Evolutionary conservation across 371 early-diverging fungal genomes (phyloP), one percentile per base, ranked within the genome.

Genomic region (Thermomucor indicae-seudaticae): DNA sequence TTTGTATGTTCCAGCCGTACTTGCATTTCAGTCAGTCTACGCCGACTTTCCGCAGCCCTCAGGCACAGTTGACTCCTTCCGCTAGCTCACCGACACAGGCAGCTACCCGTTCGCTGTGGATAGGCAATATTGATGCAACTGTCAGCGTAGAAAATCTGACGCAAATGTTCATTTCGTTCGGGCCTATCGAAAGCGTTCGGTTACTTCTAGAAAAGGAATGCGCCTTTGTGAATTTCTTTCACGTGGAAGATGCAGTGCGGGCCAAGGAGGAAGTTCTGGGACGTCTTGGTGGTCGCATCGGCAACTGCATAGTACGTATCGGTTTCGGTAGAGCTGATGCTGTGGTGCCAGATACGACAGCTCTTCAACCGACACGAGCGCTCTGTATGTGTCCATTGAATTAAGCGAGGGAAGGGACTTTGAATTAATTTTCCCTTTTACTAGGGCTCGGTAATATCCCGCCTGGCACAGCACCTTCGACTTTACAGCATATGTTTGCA

Each of bases 381-480:
- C 47, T 76, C 45, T 76, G 76, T 75, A 67, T 72, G 65, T n/a
- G n/a, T n/a, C 58, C 2, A 19, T 37, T 2, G 23, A 7, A 31
- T 10, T 41, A 2, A 34, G n/a, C 28, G 11, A 42, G 11, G 14
- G 16, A 32, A 16, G 29, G 31, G 12, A 37, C 40, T 29, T 19
- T 19, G 20, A 20, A 23, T n/a, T 20, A 6, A 57, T 22, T 24
- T 39, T 37, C 38, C 38, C 39, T 22, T 37, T 20, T 35, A 17
- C 7, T 43, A 87, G 84, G 98, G 98, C 79, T 97, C 32, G 98
- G 98, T 32, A 96, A 96, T 63, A 86, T 97, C 27, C 89, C 96
- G 1, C 71, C 91, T 4, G 73, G 80, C 7, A 88, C 88, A 4
- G 89, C 89, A 4, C 83, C 93, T 0, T 76, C 81, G 16, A 81